Conservation (phyloP, 257 asterid genomes). For the Solanum ahanhuiri region DNA sequence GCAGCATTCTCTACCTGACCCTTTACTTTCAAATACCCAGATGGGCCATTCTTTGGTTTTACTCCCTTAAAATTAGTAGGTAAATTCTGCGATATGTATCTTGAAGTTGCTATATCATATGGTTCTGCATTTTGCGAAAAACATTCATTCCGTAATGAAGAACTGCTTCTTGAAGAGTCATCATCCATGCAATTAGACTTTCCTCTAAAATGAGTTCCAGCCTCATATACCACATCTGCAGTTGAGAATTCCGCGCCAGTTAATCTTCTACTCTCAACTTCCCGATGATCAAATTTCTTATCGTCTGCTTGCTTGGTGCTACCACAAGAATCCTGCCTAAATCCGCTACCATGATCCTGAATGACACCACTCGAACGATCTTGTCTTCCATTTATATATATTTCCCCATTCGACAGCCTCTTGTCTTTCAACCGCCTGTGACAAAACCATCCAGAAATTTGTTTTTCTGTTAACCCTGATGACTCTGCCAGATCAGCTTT, state of each 20-base stretch:
- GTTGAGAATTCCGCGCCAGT: constrained; percentile 38
- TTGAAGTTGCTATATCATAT: constrained; percentile 30
- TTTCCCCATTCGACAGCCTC: constrained; percentile 39
- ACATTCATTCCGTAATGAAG: constrained; percentile 38
- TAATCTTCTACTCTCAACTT: constrained; percentile 68
- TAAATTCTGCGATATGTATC: constrained; percentile 33
- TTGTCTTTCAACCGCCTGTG: constrained; percentile 91
- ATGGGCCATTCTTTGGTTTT: constrained; percentile 67
- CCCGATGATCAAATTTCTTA: constrained; percentile 43
- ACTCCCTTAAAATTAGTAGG: constrained; percentile 27
- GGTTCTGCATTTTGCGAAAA: constrained; percentile 28
- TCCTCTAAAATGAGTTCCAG: constrained; percentile 30
- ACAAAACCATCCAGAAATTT: constrained; percentile 96
- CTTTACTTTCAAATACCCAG: constrained; percentile 92
- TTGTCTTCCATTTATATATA: constrained; percentile 33
- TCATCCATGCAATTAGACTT: constrained; percentile 31
- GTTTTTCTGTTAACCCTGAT: constrained; percentile 85
- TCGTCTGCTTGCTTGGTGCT: constrained; percentile 77
- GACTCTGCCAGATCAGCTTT: constrained; percentile 66
- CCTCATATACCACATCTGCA: constrained; percentile 43
- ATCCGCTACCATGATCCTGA: constrained; percentile 84
- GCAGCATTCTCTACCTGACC: constrained; percentile 68
- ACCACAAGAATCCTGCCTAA: constrained; percentile 90
- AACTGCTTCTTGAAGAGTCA: constrained; percentile 69
- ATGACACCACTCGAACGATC: constrained; percentile 69